These are phyloP conservation scores for Isabelozyma pseudorhagii DNA, from an alignment of 805 yeast genomes.

Conservation along the genomic window DNA sequence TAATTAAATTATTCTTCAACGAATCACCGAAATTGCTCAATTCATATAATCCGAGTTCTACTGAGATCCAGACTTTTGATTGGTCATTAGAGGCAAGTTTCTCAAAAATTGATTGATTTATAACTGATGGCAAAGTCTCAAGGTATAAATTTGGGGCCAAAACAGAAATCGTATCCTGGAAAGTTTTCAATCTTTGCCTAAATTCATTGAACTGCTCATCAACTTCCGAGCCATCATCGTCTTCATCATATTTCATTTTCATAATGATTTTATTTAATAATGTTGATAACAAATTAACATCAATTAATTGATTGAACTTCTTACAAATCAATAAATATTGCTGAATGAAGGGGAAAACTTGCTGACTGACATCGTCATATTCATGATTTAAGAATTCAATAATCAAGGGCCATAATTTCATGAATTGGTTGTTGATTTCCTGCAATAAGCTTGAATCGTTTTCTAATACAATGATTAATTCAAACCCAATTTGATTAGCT, in stretches of 20 bases:
- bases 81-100: slow-evolving; percentile 2
- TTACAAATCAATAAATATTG: slow-evolving; percentile 70
- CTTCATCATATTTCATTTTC: slow-evolving; percentile 79
- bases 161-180: slow-evolving; percentile 77
- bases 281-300: slow-evolving; percentile 53
- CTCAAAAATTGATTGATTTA: slow-evolving; percentile 45
- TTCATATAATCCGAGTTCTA: slow-evolving; percentile 86
- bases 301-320: slow-evolving; percentile 40
- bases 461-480: slow-evolving; percentile 64
- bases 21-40: slow-evolving; percentile 76
- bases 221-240: slow-evolving; percentile 66
- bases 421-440: slow-evolving; percentile 43
- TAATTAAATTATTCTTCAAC: slow-evolving; percentile 72
- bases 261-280: slow-evolving; percentile 66
- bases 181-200: slow-evolving; percentile 66
- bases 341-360: slow-evolving; percentile 77
- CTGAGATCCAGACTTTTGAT: slow-evolving; percentile 64
- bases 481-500: slow-evolving; percentile 69
- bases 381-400: slow-evolving; percentile 73
- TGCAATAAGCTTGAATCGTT: slow-evolving; percentile 42
- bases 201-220: slow-evolving; percentile 78
- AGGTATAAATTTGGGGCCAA: slow-evolving; percentile 58
- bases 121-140: slow-evolving; percentile 57
- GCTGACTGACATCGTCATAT: slow-evolving; percentile 83
- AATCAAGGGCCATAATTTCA: slow-evolving; percentile 68